Evolutionary conservation across 306 rosid genomes (phyloP).

Genomic region (Chamaecrista fasciculata): DNA sequence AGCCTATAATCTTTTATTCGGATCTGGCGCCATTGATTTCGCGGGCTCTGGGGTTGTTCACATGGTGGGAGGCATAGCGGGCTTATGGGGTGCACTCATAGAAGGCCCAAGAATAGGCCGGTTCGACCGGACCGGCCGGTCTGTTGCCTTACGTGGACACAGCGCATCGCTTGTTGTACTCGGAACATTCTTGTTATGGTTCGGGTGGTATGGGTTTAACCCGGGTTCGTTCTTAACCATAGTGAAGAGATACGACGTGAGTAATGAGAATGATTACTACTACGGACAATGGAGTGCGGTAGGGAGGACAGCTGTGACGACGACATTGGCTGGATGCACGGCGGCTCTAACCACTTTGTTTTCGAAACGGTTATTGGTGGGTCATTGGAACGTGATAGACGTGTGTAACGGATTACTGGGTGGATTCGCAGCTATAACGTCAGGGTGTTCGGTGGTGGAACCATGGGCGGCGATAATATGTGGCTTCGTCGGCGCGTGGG

Average conservation of each 20-base stretch:
- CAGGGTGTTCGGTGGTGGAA: conserved; percentile 76
- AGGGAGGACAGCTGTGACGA: conserved; percentile 80
- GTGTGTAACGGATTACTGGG: conserved; percentile 80
- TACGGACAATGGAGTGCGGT: conserved; percentile 90
- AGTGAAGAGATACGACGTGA: conserved; percentile 36
- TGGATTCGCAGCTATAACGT: conserved; percentile 73
- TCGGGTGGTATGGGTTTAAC: conserved; percentile 87
- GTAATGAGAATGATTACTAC: neutral
- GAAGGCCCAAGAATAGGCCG: conserved; percentile 88
- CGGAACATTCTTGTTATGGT: conserved; percentile 74
- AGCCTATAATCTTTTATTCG: conserved; percentile 28
- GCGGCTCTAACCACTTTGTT: conserved; percentile 69
- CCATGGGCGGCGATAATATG: conserved; percentile 81
- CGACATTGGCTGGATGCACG: conserved; percentile 73
- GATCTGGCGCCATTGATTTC: conserved; percentile 64
- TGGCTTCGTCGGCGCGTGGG: conserved; percentile 72
- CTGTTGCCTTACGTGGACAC: conserved; percentile 65
- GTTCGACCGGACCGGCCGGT: conserved; percentile 55
- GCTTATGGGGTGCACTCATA: conserved; percentile 69
- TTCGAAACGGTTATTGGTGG: conserved; percentile 56
- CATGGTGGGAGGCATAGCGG: conserved; percentile 84
- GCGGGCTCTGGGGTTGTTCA: conserved; percentile 77
- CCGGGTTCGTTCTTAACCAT: conserved; percentile 73
- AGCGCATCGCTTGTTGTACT: conserved; percentile 68
- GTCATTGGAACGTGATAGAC: conserved; percentile 79